A percentile compares a stretch with the other conserved stretches of the same genome.
These are phyloP conservation scores for Blastomyces percursus DNA, from an alignment of 2,329 filamentous ascomycete genomes.

Conservation along the genomic window DNA sequence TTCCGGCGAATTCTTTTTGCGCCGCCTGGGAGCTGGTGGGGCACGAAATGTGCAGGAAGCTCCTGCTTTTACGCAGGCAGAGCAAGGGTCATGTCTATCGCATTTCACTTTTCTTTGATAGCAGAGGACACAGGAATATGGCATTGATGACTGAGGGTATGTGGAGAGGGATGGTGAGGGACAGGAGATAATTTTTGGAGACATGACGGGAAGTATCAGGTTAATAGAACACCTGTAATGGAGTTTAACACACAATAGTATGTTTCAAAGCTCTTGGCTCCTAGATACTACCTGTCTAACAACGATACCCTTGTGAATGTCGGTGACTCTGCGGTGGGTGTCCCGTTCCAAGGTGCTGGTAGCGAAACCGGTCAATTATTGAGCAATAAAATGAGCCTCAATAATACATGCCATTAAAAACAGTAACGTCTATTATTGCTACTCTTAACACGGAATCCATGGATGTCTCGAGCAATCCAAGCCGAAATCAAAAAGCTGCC, in stretches of 20 bases:
- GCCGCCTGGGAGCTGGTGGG: conserved; percentile 32
- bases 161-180: neutral
- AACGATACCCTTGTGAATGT: neutral
- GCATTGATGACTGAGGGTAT: neutral
- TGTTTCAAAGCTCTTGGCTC: neutral
- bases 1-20: conserved; percentile 54
- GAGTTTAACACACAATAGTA: neutral
- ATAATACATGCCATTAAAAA: neutral
- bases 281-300: neutral
- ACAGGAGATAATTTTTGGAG: neutral
- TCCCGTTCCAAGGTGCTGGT: neutral
- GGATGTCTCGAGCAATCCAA: neutral
- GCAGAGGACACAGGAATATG: conserved; percentile 52
- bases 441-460: neutral
- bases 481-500: neutral
- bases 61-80: conserved; percentile 54
- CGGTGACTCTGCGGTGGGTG: neutral
- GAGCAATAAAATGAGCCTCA: no score
- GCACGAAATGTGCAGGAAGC: conserved; percentile 48
- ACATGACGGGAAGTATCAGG: neutral
- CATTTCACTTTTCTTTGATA: conserved; percentile 68
- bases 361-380: neutral
- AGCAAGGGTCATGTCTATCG: conserved; percentile 60
- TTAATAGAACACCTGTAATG: neutral
- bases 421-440: neutral